phyloP scores from a whole-genome alignment of 2,329 filamentous ascomycete genomes.

The Sporothrix brasiliensis region DNA sequence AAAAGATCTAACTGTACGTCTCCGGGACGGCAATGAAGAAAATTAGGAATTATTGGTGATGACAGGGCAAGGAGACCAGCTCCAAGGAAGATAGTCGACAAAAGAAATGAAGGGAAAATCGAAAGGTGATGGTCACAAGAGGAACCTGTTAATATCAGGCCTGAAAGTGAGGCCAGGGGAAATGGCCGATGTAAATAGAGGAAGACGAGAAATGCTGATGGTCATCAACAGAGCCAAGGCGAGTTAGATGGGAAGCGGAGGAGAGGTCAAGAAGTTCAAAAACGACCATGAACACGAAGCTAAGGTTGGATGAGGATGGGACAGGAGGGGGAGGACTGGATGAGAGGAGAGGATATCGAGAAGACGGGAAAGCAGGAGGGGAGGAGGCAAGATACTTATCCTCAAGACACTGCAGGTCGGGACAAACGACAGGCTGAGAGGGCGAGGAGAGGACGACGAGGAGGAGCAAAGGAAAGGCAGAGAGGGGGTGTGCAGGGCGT shows the following conservation, averaged over 20 bases:
- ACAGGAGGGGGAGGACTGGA: constrained; percentile 21
- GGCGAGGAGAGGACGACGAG: constrained; percentile 1
- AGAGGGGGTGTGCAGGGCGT: neutral
- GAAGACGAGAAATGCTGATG: constrained; percentile 8
- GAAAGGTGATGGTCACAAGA: constrained; percentile 26
- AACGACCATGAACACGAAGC: neutral
- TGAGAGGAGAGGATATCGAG: constrained; percentile 25
- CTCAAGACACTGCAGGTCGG: constrained; percentile 31
- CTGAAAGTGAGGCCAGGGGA: constrained; percentile 30
- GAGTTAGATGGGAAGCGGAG: too few relatives aligned
- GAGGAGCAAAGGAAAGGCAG: neutral
- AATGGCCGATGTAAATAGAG: constrained; percentile 22
- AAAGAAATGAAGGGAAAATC: constrained; percentile 23
- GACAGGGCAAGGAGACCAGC: constrained; percentile 38
- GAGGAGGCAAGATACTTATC: constrained; percentile 35
- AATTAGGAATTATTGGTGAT: constrained; percentile 38
- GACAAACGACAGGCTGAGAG: constrained; percentile 34
- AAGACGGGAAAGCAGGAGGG: constrained; percentile 10
- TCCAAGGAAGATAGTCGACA: constrained; percentile 35
- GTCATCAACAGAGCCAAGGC: constrained; percentile 23
- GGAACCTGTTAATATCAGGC: constrained; percentile 19
- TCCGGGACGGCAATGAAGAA: constrained; percentile 24
- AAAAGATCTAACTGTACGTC: constrained; percentile 6
- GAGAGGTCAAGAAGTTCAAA: neutral
- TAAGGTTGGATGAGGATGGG: neutral